Evolutionary conservation across 106 monocot species (phyloP).

Genomic region (Dactylorhiza incarnata): DNA sequence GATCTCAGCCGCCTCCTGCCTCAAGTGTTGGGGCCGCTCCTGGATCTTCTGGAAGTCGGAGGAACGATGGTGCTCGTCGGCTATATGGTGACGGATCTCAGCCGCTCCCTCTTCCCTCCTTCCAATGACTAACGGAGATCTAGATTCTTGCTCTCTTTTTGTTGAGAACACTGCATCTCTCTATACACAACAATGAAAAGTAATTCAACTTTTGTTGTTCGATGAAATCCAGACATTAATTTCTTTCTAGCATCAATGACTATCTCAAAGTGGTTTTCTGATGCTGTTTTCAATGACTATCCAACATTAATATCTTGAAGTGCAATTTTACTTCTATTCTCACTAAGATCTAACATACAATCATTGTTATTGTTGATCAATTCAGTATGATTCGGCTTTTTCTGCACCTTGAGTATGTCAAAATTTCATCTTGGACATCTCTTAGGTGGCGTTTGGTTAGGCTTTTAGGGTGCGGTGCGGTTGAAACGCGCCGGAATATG

Average conservation of each 20-base stretch:
- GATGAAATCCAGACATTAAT: background rate
- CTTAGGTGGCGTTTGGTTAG: no score
- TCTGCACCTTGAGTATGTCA: no score
- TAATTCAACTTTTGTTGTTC: background rate
- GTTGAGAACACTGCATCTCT: no score
- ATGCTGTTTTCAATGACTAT: no score
- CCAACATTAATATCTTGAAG: background rate
- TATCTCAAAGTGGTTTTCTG: background rate
- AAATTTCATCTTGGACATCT: background rate
- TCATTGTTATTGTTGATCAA: background rate
- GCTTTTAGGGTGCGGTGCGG: no score
- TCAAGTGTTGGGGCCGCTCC: conserved; percentile 55
- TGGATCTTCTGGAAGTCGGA: conserved; percentile 53
- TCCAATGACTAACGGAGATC: no score
- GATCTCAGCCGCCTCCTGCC: no score
- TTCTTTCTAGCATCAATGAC: background rate
- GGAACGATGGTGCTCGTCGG: conserved; percentile 52
- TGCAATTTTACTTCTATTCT: background rate
- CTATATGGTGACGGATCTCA: conserved; percentile 48
- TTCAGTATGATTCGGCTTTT: no score
- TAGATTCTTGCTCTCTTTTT: no score
- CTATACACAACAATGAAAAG: background rate
- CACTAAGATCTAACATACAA: background rate
- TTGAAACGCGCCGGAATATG: no score
- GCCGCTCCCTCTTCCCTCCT: conserved; percentile 57